Evolutionary conservation across 208 protist genomes (phyloP).

Genomic region (Strigomonas galati): DNA sequence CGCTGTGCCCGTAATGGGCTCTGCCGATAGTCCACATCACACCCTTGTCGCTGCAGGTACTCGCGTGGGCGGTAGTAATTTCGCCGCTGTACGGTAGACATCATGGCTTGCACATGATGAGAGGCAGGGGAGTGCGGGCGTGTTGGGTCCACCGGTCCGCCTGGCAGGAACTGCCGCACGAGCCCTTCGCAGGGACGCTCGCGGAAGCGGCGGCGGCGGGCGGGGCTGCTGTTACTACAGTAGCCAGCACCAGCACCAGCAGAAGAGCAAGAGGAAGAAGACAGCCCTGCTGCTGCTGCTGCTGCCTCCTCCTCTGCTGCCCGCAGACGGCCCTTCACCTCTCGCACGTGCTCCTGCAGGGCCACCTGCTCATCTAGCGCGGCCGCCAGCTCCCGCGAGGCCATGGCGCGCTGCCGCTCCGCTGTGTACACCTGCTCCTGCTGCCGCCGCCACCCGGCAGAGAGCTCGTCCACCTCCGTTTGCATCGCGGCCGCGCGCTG

Average conservation of each 20-base stretch:
- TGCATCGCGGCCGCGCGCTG: constrained; percentile 17
- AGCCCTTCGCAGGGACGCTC: neutral
- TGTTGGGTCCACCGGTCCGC: constrained; percentile 17
- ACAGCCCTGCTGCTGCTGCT: neutral
- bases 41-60: constrained; percentile 46
- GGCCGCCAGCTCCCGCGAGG: constrained; percentile 11
- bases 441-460: constrained; percentile 24
- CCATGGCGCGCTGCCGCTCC: constrained; percentile 16
- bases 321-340: constrained; percentile 1
- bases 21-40: constrained; percentile 15
- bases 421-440: constrained; percentile 21
- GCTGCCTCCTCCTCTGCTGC: constrained; percentile 6
- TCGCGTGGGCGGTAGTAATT: constrained; percentile 66
- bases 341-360: constrained; percentile 18
- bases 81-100: constrained; percentile 65
- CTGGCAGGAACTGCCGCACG: constrained; percentile 25
- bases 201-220: neutral
- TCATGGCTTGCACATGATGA: constrained; percentile 66
- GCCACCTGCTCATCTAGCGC: constrained; percentile 25
- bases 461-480: constrained; percentile 26
- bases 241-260: neutral
- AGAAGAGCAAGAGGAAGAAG: no score
- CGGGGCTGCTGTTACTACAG: neutral
- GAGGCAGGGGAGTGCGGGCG: constrained; percentile 21
- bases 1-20: constrained; percentile 14